phyloP scores from a whole-genome alignment of 2,329 filamentous ascomycete species.

The Sporothrix pseudoabietina region DNA sequence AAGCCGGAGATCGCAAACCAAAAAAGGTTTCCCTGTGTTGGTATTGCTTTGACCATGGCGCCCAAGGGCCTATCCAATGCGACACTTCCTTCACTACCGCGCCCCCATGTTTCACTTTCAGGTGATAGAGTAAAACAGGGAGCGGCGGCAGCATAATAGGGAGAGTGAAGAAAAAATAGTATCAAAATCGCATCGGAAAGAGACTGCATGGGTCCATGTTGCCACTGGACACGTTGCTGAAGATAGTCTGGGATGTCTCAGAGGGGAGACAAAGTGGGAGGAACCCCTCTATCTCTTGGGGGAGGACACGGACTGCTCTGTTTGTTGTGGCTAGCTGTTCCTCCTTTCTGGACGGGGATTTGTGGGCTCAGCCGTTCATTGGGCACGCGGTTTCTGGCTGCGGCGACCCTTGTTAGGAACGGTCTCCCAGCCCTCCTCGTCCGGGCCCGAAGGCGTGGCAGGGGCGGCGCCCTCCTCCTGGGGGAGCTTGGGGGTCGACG shows the following conservation, averaged over 20 bases:
- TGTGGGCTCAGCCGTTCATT: slow-evolving; percentile 7
- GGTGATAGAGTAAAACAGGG: neutral
- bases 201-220: neutral
- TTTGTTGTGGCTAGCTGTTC: slow-evolving; percentile 11
- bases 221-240: neutral
- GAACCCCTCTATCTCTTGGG: neutral
- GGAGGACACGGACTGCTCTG: slow-evolving; percentile 15
- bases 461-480: slow-evolving; percentile 40
- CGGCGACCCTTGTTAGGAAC: slow-evolving; percentile 51
- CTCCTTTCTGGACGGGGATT: slow-evolving; percentile 5
- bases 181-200: neutral
- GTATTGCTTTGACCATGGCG: neutral
- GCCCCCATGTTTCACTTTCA: neutral
- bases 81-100: neutral
- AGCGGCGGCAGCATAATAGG: neutral
- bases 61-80: slow-evolving; percentile 21
- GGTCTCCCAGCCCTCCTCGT: slow-evolving; percentile 67
- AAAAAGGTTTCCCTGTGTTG: slow-evolving; percentile 4
- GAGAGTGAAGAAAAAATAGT: neutral
- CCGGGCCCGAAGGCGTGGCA: slow-evolving; percentile 37
- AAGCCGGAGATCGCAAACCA: slow-evolving; percentile 5
- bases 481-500: slow-evolving; percentile 39
- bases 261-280: neutral
- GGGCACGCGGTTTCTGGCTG: slow-evolving; percentile 36
- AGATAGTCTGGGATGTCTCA: neutral